Base-by-base conservation (phyloP, 2,329 filamentous ascomycete species). In the Colletotrichum filicis region DNA sequence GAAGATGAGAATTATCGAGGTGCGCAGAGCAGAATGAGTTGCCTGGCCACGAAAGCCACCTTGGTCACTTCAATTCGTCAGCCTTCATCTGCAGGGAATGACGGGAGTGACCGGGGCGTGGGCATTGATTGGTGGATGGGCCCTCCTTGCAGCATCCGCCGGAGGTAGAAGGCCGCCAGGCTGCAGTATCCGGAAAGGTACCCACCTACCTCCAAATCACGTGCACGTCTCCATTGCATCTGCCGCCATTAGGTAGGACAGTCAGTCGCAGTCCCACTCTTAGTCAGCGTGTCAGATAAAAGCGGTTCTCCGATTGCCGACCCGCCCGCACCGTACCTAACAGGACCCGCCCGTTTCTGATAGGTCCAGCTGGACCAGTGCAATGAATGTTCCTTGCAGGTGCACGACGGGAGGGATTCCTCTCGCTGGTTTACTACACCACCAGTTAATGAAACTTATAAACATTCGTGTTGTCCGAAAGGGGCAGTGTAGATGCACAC, bases 81-180 rank as follows among this genome's bases (percentile, higher is more conserved):
- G 70, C 66, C 61, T 70, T 65, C 59, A 49, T 22, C 52, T 67
- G 62, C 70, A 73, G 70, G 66, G 70, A 73, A 68, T 32, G 59
- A 60, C 66, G 56, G 60, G 55, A 61, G 61, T 73, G 66, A 66
- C 60, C 60, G 49, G 70, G 56, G n/a, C 37, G 35, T 19, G 56
- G 22, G 66, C 70, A 73, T 70, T 73, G 56, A 73, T 73, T 73
- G 70, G 70, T 70, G 60, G 56, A 59, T 35, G 53, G 55, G 42
- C 30, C 26, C 55, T 73, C 70, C 70, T 55, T 73, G 66, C 59
- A 73, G 53, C 66, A 24, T n/a, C 30, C 16, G 30, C 22, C 30
- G 62, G 32, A 56, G 7, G 14, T 28, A 42, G 53, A 46, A 16
- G 22, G 26, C 35, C 19, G n/a, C 42, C 60, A 70, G 60, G 55